phyloP scores from a whole-genome alignment of 2,329 filamentous ascomycete genomes.

The Arthrobotrys megalospora region DNA sequence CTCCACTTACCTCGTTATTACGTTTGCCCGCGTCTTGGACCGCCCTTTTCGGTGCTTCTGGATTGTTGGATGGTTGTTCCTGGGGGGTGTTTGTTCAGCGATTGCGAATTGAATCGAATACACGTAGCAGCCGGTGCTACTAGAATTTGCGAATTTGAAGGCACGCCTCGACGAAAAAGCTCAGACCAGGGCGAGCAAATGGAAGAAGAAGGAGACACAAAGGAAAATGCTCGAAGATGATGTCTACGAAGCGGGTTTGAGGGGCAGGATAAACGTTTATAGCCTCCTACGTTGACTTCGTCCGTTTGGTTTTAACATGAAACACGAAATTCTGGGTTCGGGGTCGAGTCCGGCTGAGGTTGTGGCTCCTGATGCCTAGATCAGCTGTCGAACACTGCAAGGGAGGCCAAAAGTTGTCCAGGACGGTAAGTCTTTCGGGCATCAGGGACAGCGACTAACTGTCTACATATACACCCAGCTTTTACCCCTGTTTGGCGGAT shows the following conservation, averaged over 20 bases:
- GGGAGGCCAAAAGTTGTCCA: neutral
- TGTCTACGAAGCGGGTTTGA: slow-evolving; percentile 12
- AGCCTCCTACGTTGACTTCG: slow-evolving; percentile 33
- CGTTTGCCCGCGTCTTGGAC: slow-evolving; percentile 28
- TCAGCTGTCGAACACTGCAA: slow-evolving; percentile 7
- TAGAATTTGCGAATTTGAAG: slow-evolving; percentile 1
- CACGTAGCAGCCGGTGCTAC: slow-evolving; percentile 51
- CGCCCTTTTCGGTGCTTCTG: slow-evolving; percentile 5
- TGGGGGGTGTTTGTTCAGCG: neutral
- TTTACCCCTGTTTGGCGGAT: slow-evolving; percentile 45
- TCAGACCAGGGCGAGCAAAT: neutral
- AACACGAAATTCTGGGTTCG: slow-evolving; percentile 41
- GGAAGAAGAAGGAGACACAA: slow-evolving; percentile 29
- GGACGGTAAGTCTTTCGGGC: slow-evolving; percentile 19
- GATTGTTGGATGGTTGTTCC: slow-evolving; percentile 2
- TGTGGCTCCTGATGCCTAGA: slow-evolving; percentile 28
- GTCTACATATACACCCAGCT: slow-evolving; percentile 9
- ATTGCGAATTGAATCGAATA: slow-evolving; percentile 21
- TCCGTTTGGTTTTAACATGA: slow-evolving; percentile 55
- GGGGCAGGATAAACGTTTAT: slow-evolving; percentile 33
- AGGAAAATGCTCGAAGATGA: neutral
- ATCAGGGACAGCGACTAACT: slow-evolving; percentile 14
- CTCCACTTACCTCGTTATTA: slow-evolving; percentile 27
- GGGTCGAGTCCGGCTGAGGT: slow-evolving; percentile 40
- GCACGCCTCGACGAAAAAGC: slow-evolving; percentile 11